Percentiles rank a stretch among this genome's conserved stretches.
These are phyloP conservation scores for Thielaviopsis populi DNA, from an alignment of 2,329 filamentous ascomycete species.

Conservation along the genomic window DNA sequence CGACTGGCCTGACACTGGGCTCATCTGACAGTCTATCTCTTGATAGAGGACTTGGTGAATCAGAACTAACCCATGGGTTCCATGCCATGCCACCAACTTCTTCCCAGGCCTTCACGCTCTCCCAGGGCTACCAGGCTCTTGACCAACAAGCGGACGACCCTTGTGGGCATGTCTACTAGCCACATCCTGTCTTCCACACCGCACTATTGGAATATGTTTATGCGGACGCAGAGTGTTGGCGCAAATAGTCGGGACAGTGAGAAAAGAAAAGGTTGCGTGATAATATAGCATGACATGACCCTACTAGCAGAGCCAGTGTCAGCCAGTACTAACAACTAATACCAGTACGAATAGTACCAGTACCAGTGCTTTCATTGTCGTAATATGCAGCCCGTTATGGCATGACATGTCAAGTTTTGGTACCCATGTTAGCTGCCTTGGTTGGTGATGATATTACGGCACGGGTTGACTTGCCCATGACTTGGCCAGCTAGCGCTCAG, in stretches of 20 bases:
- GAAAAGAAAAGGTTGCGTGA: neutral
- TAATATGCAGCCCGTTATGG: neutral
- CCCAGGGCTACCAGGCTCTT: neutral
- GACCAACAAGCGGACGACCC: neutral
- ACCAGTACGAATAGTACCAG: neutral
- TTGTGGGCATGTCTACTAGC: neutral
- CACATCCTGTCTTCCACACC: neutral
- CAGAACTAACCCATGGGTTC: neutral
- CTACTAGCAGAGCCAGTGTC: neutral
- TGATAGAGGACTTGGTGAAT: neutral
- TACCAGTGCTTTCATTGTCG: neutral
- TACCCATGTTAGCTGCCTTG: neutral
- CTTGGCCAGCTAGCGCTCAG: neutral
- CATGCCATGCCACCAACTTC: neutral
- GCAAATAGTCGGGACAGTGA: neutral
- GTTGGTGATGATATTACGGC: neutral
- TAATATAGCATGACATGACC: neutral
- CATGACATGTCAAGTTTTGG: neutral
- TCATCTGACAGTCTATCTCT: no score
- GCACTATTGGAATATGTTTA: slow-evolving; percentile 1
- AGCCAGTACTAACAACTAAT: no score
- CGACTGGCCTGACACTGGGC: no score
- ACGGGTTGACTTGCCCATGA: neutral
- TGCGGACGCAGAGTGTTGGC: neutral
- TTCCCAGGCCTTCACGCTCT: neutral